Evolutionary conservation across 768 basidiomycete species (phyloP).

Genomic region (Cyclocybe cylindracea): DNA sequence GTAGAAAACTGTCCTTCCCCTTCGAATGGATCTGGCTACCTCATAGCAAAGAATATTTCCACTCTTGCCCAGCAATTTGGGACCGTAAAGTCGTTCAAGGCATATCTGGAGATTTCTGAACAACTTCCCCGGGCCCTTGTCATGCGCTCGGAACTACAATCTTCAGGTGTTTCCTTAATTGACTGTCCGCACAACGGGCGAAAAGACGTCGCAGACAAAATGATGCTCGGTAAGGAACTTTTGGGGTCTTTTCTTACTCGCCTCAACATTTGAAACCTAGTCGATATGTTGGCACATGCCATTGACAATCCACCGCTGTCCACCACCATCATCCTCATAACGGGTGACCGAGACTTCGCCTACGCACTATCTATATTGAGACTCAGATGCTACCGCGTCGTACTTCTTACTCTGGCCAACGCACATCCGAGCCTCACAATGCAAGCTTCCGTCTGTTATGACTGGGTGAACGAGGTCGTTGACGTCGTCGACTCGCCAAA

Average conservation of each 20-base stretch:
- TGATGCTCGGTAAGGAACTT: slow-evolving; percentile 44
- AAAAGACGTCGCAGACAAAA: slow-evolving; percentile 47
- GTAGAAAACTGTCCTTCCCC: slow-evolving; percentile 34
- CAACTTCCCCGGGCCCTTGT: slow-evolving; percentile 12
- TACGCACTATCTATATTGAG: slow-evolving; percentile 44
- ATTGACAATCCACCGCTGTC: slow-evolving; percentile 46
- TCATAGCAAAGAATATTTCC: slow-evolving; percentile 28
- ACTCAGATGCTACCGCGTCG: slow-evolving; percentile 36
- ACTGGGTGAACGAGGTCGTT: slow-evolving; percentile 46
- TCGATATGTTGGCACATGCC: slow-evolving; percentile 28
- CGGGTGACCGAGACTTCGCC: slow-evolving; percentile 44
- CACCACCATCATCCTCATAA: slow-evolving; percentile 44
- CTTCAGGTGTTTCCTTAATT: slow-evolving; percentile 45
- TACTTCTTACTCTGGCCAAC: slow-evolving; percentile 41
- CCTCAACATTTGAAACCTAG: slow-evolving; percentile 11
- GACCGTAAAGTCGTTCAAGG: slow-evolving; percentile 30
- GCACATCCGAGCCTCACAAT: slow-evolving; percentile 37
- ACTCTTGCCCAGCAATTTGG: slow-evolving; percentile 26
- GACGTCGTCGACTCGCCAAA: slow-evolving; percentile 7
- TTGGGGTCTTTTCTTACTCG: not conserved
- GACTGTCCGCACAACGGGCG: slow-evolving; percentile 38
- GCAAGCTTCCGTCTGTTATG: slow-evolving; percentile 48
- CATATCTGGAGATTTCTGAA: slow-evolving; percentile 31
- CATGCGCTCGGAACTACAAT: slow-evolving; percentile 38
- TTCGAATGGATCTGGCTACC: slow-evolving; percentile 23